These are phyloP conservation scores for Lachancea quebecensis DNA, from an alignment of 805 yeast species.

Conservation along the genomic window DNA sequence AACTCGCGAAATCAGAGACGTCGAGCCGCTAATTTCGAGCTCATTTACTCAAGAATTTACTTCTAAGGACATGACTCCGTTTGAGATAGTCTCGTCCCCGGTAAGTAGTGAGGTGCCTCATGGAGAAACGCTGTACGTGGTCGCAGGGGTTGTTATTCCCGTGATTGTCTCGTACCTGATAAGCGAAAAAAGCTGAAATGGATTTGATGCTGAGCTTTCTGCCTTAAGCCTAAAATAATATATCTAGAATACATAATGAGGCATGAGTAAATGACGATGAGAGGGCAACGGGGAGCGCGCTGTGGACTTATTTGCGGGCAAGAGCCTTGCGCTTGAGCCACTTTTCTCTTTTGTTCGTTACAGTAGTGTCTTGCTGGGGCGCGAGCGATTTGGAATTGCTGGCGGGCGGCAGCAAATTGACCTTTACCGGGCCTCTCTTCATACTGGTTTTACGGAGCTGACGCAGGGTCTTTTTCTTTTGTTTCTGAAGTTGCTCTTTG, in stretches of 20 bases:
- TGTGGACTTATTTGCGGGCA: slow-evolving; percentile 19
- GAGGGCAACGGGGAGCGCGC: too few relatives aligned
- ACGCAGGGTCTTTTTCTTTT: slow-evolving; percentile 31
- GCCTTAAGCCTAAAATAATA: too few relatives aligned
- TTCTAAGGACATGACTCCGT: slow-evolving; percentile 5
- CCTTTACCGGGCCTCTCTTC: slow-evolving; percentile 38
- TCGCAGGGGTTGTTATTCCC: slow-evolving; percentile 26
- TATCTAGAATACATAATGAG: too few relatives aligned
- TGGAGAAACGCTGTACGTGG: slow-evolving; percentile 20
- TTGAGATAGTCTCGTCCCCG: neutral
- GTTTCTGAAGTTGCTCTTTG: slow-evolving; percentile 15
- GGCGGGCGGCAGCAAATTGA: slow-evolving; percentile 27
- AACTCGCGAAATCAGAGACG: neutral
- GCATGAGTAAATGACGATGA: too few relatives aligned
- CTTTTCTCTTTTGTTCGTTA: slow-evolving; percentile 27
- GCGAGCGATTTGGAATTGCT: slow-evolving; percentile 19
- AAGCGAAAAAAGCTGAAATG: slow-evolving; percentile 9
- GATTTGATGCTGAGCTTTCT: too few relatives aligned
- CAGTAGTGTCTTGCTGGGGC: slow-evolving; percentile 23
- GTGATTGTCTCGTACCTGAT: slow-evolving; percentile 24
- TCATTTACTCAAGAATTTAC: neutral
- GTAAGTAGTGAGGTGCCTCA: neutral
- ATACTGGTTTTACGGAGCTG: slow-evolving; percentile 24
- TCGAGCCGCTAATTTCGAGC: neutral
- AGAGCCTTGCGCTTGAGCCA: slow-evolving; percentile 30